These are phyloP conservation scores for Xylaria palmicola DNA, from an alignment of 495 filamentous ascomycete species.

Conservation along the genomic window DNA sequence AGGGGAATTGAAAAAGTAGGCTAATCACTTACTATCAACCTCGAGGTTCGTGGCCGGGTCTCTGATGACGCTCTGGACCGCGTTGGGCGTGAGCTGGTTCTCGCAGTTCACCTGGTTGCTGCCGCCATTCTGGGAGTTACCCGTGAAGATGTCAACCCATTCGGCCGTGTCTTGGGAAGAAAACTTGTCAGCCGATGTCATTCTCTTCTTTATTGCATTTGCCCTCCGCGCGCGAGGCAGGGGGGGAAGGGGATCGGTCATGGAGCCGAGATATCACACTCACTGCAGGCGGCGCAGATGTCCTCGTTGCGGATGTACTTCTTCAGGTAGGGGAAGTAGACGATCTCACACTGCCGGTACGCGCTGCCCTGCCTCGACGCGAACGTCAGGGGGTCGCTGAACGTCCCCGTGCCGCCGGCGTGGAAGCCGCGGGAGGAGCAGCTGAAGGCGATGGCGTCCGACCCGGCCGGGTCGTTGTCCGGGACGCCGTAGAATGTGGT, in stretches of 20 bases:
- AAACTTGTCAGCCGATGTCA: background rate
- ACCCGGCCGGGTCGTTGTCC: slow-evolving; percentile 46
- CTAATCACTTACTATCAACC: slow-evolving; percentile 25
- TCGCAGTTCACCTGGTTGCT: slow-evolving; percentile 41
- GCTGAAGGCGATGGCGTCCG: slow-evolving; percentile 37
- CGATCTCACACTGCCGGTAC: slow-evolving; percentile 43
- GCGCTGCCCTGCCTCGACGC: slow-evolving; percentile 40
- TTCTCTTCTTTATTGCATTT: background rate
- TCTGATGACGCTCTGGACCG: slow-evolving; percentile 17
- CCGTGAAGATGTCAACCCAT: slow-evolving; percentile 19
- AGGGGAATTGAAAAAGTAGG: too few species aligned
- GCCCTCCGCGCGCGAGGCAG: too few species aligned
- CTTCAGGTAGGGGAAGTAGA: slow-evolving; percentile 44
- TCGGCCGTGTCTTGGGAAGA: slow-evolving; percentile 8
- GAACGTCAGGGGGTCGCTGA: slow-evolving; percentile 46
- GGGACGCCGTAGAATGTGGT: slow-evolving; percentile 40
- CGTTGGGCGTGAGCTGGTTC: slow-evolving; percentile 31
- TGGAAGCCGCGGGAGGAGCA: slow-evolving; percentile 35
- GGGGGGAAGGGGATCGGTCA: too few species aligned
- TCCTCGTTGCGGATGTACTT: slow-evolving; percentile 42
- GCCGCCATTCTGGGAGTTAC: slow-evolving; percentile 30
- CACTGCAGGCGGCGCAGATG: slow-evolving; percentile 21
- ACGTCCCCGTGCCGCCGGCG: slow-evolving; percentile 42
- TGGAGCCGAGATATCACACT: background rate
- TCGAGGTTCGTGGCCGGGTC: slow-evolving; percentile 15